These are phyloP conservation scores for Zopfia rhizophila DNA, from an alignment of 2,329 filamentous ascomycete genomes.

Conservation along the genomic window DNA sequence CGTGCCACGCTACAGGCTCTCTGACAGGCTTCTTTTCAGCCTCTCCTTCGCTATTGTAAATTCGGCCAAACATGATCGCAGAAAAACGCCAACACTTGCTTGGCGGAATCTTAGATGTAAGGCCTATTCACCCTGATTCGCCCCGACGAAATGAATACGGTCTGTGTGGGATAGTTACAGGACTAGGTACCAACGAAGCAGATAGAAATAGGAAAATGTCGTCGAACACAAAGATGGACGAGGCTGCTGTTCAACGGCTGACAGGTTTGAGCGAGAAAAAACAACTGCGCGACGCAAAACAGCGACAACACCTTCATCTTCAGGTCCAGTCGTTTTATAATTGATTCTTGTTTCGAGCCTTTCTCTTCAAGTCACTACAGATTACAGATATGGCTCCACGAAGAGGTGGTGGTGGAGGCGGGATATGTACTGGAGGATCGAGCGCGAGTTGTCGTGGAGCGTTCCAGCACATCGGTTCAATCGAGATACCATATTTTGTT, in stretches of 20 bases:
- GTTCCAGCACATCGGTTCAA: conserved; percentile 13
- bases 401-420: conserved; percentile 27
- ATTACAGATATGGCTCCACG: conserved; percentile 36
- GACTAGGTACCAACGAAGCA: conserved; percentile 12
- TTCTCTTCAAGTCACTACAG: no score
- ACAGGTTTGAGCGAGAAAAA: conserved; percentile 19
- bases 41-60: no score
- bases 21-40: no score
- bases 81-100: no score
- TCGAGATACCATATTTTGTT: conserved; percentile 27
- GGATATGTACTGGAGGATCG: conserved; percentile 13
- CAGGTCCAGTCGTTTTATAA: no score
- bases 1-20: no score
- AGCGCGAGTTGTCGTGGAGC: conserved; percentile 26
- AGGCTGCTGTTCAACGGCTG: no score
- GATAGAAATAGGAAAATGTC: conserved; percentile 27
- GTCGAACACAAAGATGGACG: no score
- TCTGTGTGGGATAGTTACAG: conserved; percentile 29
- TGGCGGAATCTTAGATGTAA: conserved; percentile 28
- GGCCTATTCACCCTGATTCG: conserved; percentile 24
- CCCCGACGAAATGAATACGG: conserved; percentile 18
- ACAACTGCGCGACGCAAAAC: no score
- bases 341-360: no score
- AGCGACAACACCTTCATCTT: no score
- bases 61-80: no score